Base-by-base conservation (phyloP, 176 grass and related monocot species). In the Phoenix roebelenii region DNA sequence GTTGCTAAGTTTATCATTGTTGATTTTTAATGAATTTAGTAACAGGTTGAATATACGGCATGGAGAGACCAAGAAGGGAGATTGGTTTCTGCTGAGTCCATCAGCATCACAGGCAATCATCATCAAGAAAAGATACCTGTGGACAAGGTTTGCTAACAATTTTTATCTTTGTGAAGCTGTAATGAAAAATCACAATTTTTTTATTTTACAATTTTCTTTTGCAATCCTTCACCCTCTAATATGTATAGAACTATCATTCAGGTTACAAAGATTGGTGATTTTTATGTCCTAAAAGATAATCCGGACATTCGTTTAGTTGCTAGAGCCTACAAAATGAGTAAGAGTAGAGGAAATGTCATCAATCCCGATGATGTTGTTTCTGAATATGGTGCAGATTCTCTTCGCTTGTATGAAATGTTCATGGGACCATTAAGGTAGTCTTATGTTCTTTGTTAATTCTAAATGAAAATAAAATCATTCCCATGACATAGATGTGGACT, bases 401-500 rank as follows among this genome's bases (percentile, higher is more conserved):
- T 97, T 52, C 83, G 92, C 17, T 77, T 96, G 64, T 96, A 96
- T 49, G 91, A 96, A 86, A 96, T 96, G 91, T 96, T 96, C 75
- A 96, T 96, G 91, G 91, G 91, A 50, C 91, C 91, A 66, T 81
- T 96, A 70, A 96, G 91, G 58, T 60, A 35, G 18, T 35, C 54
- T 60, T 62, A 51, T 17, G 3, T 29, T 5, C 15, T 51, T 12
- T 29, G 18, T 18, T 66, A 28, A 1, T 26, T 51, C 18, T 7
- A n/a, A 53, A 23, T 53, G 28, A 30, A 32, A 7, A 29, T 29
- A 18, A 32, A 17, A 35, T 3, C 5, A 35, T 6, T 15, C 1
- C 60, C 9, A 44, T 44, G 35, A 44, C 35, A 2, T 44, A 44
- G 35, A 44, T 44, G 35, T 44, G 10, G 1, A 12, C 35, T 44